These are phyloP conservation scores for Magnusiomyces tetraspermus DNA, from an alignment of 1,139 yeast species.

Conservation along the genomic window DNA sequence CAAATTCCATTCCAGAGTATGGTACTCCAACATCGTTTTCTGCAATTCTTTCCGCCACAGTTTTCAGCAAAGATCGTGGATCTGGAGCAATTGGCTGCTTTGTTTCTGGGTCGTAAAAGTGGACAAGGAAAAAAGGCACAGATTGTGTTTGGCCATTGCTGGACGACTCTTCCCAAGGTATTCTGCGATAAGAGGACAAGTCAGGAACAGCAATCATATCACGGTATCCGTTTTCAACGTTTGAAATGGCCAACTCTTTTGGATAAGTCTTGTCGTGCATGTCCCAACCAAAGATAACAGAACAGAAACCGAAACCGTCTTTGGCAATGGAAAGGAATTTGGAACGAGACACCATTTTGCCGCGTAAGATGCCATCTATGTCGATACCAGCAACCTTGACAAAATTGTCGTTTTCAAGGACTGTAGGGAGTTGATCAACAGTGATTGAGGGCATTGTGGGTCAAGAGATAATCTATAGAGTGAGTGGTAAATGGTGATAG, in stretches of 20 bases:
- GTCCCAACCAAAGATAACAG: conserved; percentile 35
- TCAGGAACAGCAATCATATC: conserved; percentile 30
- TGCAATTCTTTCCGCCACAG: conserved; percentile 18
- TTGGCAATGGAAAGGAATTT: conserved; percentile 27
- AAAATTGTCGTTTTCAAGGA: conserved; percentile 17
- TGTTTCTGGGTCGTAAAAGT: conserved; percentile 24
- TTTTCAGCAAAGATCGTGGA: conserved; percentile 27
- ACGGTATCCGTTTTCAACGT: conserved; percentile 29
- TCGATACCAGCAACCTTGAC: conserved; percentile 34
- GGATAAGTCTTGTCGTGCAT: conserved; percentile 31
- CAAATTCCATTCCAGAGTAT: conserved; percentile 33
- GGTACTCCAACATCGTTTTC: conserved; percentile 18
- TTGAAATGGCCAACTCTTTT: conserved; percentile 25
- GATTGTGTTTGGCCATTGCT: neutral
- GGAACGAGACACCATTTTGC: conserved; percentile 29
- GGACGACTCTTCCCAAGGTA: conserved; percentile 28
- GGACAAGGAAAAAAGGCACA: conserved; percentile 28
- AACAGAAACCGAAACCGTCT: conserved; percentile 32
- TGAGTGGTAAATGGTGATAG: too few relatives aligned
- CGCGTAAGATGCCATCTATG: conserved; percentile 33
- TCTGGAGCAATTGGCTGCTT: conserved; percentile 28
- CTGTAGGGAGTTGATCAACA: too few relatives aligned
- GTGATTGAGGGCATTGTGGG: too few relatives aligned
- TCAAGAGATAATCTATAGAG: too few relatives aligned
- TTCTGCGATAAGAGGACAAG: conserved; percentile 21